Conservation (phyloP, 1,284 basidiomycete species). For the Sporisorium exsertum region DNA sequence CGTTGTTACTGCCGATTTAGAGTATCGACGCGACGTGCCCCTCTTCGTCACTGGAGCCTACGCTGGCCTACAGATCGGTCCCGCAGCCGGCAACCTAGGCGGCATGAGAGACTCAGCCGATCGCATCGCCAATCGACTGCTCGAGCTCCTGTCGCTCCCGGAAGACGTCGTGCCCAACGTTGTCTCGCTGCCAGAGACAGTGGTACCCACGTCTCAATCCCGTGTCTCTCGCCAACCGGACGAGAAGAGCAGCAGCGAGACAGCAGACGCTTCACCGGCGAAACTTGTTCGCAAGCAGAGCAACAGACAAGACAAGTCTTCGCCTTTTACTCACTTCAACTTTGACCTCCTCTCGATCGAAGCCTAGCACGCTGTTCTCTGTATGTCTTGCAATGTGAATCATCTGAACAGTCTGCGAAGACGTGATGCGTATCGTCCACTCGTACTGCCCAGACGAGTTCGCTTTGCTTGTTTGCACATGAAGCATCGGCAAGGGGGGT, state of each 20-base stretch:
- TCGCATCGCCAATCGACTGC: slow-evolving; percentile 63
- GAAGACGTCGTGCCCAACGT: slow-evolving; percentile 15
- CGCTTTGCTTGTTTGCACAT: not conserved
- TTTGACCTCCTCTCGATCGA: slow-evolving; percentile 45
- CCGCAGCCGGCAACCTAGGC: slow-evolving; percentile 68
- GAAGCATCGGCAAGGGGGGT: slow-evolving; percentile 2
- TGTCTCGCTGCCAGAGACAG: slow-evolving; percentile 14
- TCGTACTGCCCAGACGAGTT: too few relatives aligned
- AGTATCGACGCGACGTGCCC: slow-evolving; percentile 62
- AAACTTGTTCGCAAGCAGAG: not conserved
- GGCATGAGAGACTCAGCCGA: slow-evolving; percentile 70
- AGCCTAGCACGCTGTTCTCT: slow-evolving; percentile 5
- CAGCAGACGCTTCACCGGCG: not conserved
- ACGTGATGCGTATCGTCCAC: too few relatives aligned
- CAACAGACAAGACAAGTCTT: not conserved
- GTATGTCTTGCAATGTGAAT: not conserved
- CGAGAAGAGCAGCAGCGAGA: not conserved
- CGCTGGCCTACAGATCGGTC: slow-evolving; percentile 65
- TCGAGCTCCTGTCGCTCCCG: slow-evolving; percentile 28
- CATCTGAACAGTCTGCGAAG: too few relatives aligned
- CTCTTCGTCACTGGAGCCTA: slow-evolving; percentile 68
- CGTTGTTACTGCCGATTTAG: slow-evolving; percentile 64
- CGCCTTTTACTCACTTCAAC: slow-evolving; percentile 43
- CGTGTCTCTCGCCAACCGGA: not conserved
- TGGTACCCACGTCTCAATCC: not conserved